Base-by-base conservation (phyloP, 2,329 filamentous ascomycete species). In the Pseudopithomyces maydicus region DNA sequence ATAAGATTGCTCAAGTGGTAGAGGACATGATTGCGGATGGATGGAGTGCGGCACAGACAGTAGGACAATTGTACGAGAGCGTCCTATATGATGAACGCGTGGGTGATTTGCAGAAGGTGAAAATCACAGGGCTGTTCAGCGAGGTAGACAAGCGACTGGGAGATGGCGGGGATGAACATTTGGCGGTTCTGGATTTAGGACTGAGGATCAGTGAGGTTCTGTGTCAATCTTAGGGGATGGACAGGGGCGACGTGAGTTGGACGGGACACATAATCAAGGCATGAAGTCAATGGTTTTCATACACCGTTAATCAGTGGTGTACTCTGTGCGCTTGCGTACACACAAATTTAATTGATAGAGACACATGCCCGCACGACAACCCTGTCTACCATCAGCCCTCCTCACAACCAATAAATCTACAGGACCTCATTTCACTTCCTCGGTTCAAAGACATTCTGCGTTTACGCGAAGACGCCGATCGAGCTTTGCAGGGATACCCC, bases 11-110 rank as follows among this genome's bases (percentile, higher is more conserved):
- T 0, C 87, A 87, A 63, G 88, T 91, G 6, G 90, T 98, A 5
- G 91, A 93, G 67, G 90, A 97, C 63, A 88, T 99, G 81, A 88
- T 98, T 45, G 94, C 94, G 0, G 95, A 98, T 78, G 95, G 95
- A 8, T 99, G 95, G 94, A 97, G 93, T 74, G 95, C 94, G 22
- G 88, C 88, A 6, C 95, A 98, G 77, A 86, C 97, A 23, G 84
- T 98, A 36, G 81, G 85, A 17, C 92, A 97, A 83, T 80, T 97
- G 41, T 98, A 97, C 71, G 90, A 95, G 76, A 82, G 85, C 23
- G 80, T 98, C 36, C 85, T 97, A 26, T 91, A 86, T 71, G 92
- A 97, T 70, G 95, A 98, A 74, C 84, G 88, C 7, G 88, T 97
- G 22, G 86, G 87, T 0, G 92, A 97, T 70, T 78, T 86, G 12